Conservation (phyloP, 441 rosid species). For the Eruca vesicaria region DNA sequence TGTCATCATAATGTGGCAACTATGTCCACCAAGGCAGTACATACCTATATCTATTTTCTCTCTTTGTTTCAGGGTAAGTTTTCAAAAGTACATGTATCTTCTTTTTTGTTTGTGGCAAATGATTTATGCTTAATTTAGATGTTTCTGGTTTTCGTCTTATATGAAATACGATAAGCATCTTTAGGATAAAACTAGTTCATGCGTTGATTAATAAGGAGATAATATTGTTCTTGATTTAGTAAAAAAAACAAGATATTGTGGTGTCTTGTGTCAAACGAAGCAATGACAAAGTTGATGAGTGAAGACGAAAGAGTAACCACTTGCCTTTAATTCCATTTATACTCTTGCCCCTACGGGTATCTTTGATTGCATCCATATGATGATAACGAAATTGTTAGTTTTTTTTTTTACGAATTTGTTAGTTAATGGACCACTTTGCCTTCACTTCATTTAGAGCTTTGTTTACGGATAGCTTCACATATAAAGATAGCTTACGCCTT, state of each 20-base stretch:
- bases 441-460: not conserved
- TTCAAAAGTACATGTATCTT: not conserved
- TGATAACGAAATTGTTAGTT: not conserved
- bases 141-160: not conserved
- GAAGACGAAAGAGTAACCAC: constrained; percentile 4
- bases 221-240: no score
- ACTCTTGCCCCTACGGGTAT: not conserved
- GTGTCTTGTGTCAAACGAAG: not conserved
- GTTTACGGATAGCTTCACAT: not conserved
- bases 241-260: no score
- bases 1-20: not conserved
- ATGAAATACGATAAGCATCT: not conserved
- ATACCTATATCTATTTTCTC: not conserved
- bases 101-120: not conserved
- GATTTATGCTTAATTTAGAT: no score
- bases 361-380: not conserved
- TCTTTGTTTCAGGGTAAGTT: not conserved
- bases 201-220: not conserved
- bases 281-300: not conserved
- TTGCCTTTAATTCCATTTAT: not conserved
- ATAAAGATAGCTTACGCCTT: not conserved
- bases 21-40: no score
- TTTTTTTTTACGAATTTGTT: no score
- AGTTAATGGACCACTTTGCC: not conserved
- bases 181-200: not conserved